Evolutionary conservation across 73 alveolate species (phyloP), one percentile per base, ranked within the genome.

Genomic region (Paramecium biaurelia): DNA sequence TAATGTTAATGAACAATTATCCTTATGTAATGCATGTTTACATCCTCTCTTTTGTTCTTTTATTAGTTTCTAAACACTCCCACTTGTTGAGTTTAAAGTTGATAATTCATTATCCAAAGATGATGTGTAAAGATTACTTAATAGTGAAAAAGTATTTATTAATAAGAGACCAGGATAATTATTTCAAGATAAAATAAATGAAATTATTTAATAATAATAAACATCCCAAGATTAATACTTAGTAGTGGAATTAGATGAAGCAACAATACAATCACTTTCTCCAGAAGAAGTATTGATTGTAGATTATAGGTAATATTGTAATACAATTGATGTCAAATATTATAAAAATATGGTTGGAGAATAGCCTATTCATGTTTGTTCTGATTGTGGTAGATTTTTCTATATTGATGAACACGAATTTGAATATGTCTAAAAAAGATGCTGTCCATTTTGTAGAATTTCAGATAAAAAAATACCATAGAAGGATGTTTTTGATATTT

Each of bases 251-350:
- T 43, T 89, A n/a, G 94, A 89, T 89, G 94, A 67, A 18, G 32
- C 58, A 4, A 38, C 57, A 9, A 23, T 89, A 4, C 35, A 63
- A 24, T 38, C 85, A 5, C 84, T 89, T 18, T 58, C 67, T 5
- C 86, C 86, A 0, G 58, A 89, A 89, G 85, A 89, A 82, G 94
- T 89, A 9, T 45, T 70, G 15, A 70, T 76, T 57, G 94, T 89
- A 42, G 94, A 89, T 72, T 89, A 42, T 20, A 70, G 76, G 57
- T 20, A 37, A 26, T 70, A 70, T 89, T 89, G 90, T 24, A 30
- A 12, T 10, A 63, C 68, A 4, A 53, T 53, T 53, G 68, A 53
- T 18, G 32, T 53, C 32, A 53, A 53, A 53, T 53, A 18, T 7
- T 53, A 53, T 53, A 53, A 53, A 53, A 53, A 15, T n/a, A 53